These are phyloP conservation scores for Rhamnella rubrinervis DNA, from an alignment of 331 rosid species.

Conservation along the genomic window DNA sequence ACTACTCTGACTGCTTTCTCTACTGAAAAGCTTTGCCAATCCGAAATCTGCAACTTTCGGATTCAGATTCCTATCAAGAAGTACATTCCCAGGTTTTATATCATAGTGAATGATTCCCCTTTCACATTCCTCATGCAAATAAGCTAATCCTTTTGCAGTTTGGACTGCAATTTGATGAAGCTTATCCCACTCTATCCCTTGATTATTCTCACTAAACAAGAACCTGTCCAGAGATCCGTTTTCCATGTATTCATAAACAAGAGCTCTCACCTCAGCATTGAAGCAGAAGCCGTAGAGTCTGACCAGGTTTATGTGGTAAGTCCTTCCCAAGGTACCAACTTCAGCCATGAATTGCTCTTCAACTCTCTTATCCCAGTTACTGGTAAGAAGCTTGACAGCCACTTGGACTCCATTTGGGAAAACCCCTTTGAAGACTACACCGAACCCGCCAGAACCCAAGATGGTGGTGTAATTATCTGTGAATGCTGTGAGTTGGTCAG, in stretches of 20 bases:
- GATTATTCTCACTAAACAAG: conserved; percentile 32
- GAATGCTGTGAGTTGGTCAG: conserved; percentile 27
- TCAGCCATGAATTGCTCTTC: conserved; percentile 63
- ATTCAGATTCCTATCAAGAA: conserved; percentile 41
- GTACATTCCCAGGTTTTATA: conserved; percentile 60
- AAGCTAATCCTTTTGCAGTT: conserved; percentile 55
- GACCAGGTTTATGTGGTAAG: conserved; percentile 53
- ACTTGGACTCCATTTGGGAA: conserved; percentile 37
- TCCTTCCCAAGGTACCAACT: conserved; percentile 58
- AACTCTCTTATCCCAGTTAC: conserved; percentile 24
- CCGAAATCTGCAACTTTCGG: conserved; percentile 73
- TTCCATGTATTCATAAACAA: conserved; percentile 52
- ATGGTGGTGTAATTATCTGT: conserved; percentile 37
- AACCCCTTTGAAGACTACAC: conserved; percentile 49
- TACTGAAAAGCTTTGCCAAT: conserved; percentile 51
- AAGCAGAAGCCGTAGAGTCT: conserved; percentile 53
- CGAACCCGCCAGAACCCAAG: conserved; percentile 56
- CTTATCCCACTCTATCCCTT: conserved; percentile 29
- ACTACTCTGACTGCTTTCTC: conserved; percentile 28
- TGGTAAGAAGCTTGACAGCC: conserved; percentile 50
- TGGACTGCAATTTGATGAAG: conserved; percentile 51
- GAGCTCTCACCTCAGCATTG: conserved; percentile 37
- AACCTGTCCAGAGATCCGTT: conserved; percentile 46
- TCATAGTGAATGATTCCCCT: conserved; percentile 58
- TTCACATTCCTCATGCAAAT: conserved; percentile 56